Evolutionary conservation across 129 eudicot genomes (phyloP), one percentile per base, ranked within the genome.

Genomic region (Flaveria ramosissima): DNA sequence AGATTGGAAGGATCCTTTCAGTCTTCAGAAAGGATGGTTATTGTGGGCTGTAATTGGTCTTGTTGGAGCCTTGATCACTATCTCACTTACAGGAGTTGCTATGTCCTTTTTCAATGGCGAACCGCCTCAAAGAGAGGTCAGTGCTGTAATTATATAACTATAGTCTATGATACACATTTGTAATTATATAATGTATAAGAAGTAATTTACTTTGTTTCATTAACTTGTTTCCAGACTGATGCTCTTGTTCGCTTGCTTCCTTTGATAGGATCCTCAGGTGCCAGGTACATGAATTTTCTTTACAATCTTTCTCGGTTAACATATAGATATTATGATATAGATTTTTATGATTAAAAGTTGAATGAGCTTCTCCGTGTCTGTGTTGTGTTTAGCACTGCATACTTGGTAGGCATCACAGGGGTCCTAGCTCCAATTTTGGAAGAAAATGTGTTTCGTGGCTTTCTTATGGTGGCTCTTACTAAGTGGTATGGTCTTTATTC

Each of bases 371-470:
- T 80, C 8, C 14, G 17, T 72, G 64, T 59, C 19, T 67, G 66
- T 55, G 16, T 41, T 84, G 79, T 81, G 82, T 83, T 86, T 82
- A 95, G 99, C 85, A 95, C 99, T 66, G 83, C 86, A 50, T 87
- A 91, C 70, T 82, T 95, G 78, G 72, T 95, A 48, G 99, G 97
- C 75, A 80, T 95, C 76, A 88, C 97, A 70, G 99, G 99, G 66
- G 84, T 95, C 41, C 92, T 95, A 75, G 99, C 99, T 70, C 99
- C 99, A 12, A 76, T 95, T 81, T 93, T 95, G 15, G 99, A 95
- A 91, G 99, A 95, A 71, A 95, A 93, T n/a, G 89, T 95, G 77
- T 95, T 95, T 75, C 87, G 99, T 82, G 99, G 99, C 30, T 95
- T 95, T 82, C 84, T 95, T 42, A 92, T 92, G 99, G 93, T 90